Percentiles rank a stretch among this genome's conserved stretches.
phyloP scores from a whole-genome alignment of 306 rosid genomes.

The Cucurbita argyrosperma region DNA sequence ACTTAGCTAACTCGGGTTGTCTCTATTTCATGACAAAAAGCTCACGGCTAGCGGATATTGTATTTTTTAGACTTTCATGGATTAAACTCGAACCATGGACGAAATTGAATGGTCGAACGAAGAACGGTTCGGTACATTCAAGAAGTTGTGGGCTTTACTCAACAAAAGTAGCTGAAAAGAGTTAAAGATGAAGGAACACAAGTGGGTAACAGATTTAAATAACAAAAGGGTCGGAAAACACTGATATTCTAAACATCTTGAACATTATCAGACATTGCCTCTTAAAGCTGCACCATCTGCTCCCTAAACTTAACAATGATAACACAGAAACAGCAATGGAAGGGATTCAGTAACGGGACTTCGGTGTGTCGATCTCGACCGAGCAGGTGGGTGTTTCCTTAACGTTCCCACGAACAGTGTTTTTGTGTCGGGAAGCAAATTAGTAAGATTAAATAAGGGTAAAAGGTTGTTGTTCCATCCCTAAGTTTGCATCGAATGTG shows the following conservation, averaged over 20 bases:
- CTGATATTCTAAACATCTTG: constrained; percentile 5
- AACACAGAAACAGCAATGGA: neutral
- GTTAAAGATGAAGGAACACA: neutral
- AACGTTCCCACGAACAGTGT: neutral
- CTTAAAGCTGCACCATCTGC: constrained; percentile 1
- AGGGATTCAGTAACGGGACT: neutral
- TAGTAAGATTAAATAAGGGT: constrained; percentile 20
- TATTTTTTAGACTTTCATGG: no score
- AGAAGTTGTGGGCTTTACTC: neutral
- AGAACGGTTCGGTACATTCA: neutral
- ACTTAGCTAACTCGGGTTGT: neutral
- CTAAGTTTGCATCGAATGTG: constrained; percentile 46
- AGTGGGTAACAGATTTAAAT: neutral
- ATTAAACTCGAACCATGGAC: neutral
- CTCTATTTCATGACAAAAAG: no score
- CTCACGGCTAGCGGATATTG: no score
- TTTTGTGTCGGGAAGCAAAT: neutral
- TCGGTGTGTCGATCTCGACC: neutral
- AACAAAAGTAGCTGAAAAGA: neutral
- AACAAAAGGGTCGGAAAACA: neutral
- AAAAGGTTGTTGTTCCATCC: constrained; percentile 29
- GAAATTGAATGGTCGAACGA: neutral
- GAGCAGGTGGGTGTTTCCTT: neutral
- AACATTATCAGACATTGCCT: neutral
- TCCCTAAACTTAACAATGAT: neutral